Evolutionary conservation across 768 basidiomycete species (phyloP).

Genomic region (Rhizopogon sp.): DNA sequence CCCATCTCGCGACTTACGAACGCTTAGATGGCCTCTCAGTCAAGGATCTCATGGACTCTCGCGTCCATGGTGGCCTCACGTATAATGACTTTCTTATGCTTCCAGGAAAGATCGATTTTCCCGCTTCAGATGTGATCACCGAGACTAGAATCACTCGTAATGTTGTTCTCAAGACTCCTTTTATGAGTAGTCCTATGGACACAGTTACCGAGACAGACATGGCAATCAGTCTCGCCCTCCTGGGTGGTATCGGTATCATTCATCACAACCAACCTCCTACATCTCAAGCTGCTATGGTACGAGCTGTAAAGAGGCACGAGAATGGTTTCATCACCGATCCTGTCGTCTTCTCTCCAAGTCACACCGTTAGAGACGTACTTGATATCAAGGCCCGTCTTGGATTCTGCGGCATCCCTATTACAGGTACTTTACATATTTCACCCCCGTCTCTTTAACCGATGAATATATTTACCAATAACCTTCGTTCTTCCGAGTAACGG

Average conservation of each 20-base stretch:
- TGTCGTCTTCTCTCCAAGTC: slow-evolving; percentile 74
- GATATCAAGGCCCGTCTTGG: slow-evolving; percentile 90
- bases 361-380: slow-evolving; percentile 82
- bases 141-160: slow-evolving; percentile 90
- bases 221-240: slow-evolving; percentile 90
- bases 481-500: slow-evolving; percentile 90
- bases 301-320: slow-evolving; percentile 96
- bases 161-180: slow-evolving; percentile 88
- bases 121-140: slow-evolving; percentile 71
- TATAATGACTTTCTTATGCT: slow-evolving; percentile 96
- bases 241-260: slow-evolving; percentile 96
- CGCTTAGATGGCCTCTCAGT: slow-evolving; percentile 81
- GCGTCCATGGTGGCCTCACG: slow-evolving; percentile 84
- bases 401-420: slow-evolving; percentile 96
- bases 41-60: slow-evolving; percentile 82
- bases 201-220: slow-evolving; percentile 95
- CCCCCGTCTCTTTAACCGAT: slow-evolving; percentile 40
- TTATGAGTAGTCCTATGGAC: slow-evolving; percentile 98
- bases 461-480: slow-evolving; percentile 44
- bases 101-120: slow-evolving; percentile 94
- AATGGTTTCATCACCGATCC: slow-evolving; percentile 98
- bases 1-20: slow-evolving; percentile 70
- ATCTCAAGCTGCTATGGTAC: slow-evolving; percentile 94
- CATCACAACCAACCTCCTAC: slow-evolving; percentile 90
- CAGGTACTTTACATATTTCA: slow-evolving; percentile 69